Evolutionary conservation across 345 rosid genomes (phyloP).

Genomic region (Eucalyptus microcorys): DNA sequence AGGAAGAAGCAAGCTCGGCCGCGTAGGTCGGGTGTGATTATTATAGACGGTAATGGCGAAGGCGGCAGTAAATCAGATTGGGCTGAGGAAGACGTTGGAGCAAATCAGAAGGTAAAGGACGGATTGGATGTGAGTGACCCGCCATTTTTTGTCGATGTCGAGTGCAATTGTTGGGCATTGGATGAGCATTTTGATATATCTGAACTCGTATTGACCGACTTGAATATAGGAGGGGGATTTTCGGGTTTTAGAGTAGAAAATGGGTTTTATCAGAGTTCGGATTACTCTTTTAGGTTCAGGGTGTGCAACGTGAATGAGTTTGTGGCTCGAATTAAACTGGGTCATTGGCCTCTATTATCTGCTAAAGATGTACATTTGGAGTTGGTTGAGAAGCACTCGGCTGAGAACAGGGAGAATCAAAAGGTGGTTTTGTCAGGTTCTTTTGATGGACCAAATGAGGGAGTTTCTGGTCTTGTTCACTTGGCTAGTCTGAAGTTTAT

Average conservation of each 20-base stretch:
- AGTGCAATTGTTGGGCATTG: conserved; percentile 22
- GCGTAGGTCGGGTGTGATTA: conserved; percentile 45
- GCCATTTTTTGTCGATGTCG: conserved; percentile 45
- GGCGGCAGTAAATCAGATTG: conserved; percentile 5
- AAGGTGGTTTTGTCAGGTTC: conserved; percentile 49
- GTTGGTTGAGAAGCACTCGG: conserved; percentile 20
- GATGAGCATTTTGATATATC: conserved; percentile 68
- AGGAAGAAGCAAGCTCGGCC: conserved; percentile 81
- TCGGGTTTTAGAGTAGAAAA: conserved; percentile 15
- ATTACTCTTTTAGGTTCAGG: conserved; percentile 55
- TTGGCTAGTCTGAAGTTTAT: conserved; percentile 52
- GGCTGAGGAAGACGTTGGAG: background rate
- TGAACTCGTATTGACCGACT: conserved; percentile 53
- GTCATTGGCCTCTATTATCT: conserved; percentile 78
- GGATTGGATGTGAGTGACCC: conserved; percentile 9
- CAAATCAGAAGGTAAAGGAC: conserved; percentile 1
- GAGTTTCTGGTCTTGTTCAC: conserved; percentile 76
- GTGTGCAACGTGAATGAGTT: conserved; percentile 31
- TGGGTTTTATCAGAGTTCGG: conserved; percentile 18
- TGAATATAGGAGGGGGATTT: conserved; percentile 30
- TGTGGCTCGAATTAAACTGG: conserved; percentile 67
- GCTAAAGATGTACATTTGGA: conserved; percentile 50
- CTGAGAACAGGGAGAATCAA: conserved; percentile 12
- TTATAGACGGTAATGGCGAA: conserved; percentile 9
- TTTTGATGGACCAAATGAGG: conserved; percentile 84